Evolutionary conservation across 306 rosid genomes (phyloP).

Genomic region (Cajanus cajan): DNA sequence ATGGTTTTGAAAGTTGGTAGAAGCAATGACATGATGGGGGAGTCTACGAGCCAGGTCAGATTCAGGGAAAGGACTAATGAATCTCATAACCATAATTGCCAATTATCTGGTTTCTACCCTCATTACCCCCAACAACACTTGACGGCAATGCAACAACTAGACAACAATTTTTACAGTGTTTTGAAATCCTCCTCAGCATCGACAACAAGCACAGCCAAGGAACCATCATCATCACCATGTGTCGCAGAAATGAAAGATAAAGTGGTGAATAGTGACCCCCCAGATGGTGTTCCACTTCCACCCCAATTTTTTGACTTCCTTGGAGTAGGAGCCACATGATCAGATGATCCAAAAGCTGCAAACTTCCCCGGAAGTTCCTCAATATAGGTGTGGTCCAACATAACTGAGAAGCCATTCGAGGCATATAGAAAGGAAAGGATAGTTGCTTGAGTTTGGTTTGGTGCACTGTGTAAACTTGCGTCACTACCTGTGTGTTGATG

Average conservation of each 20-base stretch:
- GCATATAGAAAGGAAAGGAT: slow-evolving; percentile 45
- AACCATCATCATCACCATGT: slow-evolving; percentile 40
- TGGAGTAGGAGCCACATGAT: slow-evolving; percentile 88
- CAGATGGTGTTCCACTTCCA: slow-evolving; percentile 41
- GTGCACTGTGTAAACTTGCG: slow-evolving; percentile 36
- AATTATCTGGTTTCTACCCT: slow-evolving; percentile 21
- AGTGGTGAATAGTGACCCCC: slow-evolving; percentile 20
- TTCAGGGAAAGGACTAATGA: slow-evolving; percentile 40
- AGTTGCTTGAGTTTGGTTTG: slow-evolving; percentile 43
- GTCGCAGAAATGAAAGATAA: slow-evolving; percentile 32
- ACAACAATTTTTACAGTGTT: slow-evolving; percentile 25
- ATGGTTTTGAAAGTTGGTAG: slow-evolving; percentile 39
- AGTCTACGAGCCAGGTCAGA: slow-evolving; percentile 25
- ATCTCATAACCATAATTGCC: neutral
- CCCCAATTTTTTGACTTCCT: slow-evolving; percentile 90
- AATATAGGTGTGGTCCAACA: slow-evolving; percentile 66
- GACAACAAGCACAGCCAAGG: slow-evolving; percentile 21
- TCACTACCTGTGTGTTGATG: slow-evolving; percentile 37
- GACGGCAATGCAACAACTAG: slow-evolving; percentile 37
- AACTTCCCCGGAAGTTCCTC: slow-evolving; percentile 38
- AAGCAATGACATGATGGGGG: slow-evolving; percentile 33
- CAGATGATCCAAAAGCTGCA: slow-evolving; percentile 36
- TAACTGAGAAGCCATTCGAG: slow-evolving; percentile 52
- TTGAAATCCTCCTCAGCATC: slow-evolving; percentile 35
- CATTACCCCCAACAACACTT: slow-evolving; percentile 32